These are phyloP conservation scores for Strigomonas oncopelti DNA, from an alignment of 208 protist genomes.

Conservation along the genomic window DNA sequence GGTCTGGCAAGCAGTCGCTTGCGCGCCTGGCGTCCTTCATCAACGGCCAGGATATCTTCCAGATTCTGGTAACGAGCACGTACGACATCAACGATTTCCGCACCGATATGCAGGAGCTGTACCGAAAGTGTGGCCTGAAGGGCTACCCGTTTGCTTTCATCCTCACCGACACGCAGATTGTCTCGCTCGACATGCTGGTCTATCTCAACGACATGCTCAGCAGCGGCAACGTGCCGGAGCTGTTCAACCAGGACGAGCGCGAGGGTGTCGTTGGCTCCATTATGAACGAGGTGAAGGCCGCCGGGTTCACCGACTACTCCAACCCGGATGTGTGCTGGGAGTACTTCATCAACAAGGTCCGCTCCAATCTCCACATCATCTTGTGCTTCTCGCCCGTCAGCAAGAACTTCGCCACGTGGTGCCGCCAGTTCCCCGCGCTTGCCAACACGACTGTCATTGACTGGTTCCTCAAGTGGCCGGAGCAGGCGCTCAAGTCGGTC, in stretches of 20 bases:
- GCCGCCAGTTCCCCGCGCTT: slow-evolving; percentile 98
- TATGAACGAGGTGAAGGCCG: slow-evolving; percentile 90
- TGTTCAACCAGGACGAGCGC: slow-evolving; percentile 93
- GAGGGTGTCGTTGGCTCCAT: slow-evolving; percentile 88
- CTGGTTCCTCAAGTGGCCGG: slow-evolving; percentile 98
- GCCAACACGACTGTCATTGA: slow-evolving; percentile 98
- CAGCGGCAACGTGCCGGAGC: slow-evolving; percentile 95
- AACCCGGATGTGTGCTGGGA: slow-evolving; percentile 93
- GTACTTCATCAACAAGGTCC: slow-evolving; percentile 96
- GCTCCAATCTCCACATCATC: slow-evolving; percentile 95
- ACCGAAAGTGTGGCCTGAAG: slow-evolving; percentile 93
- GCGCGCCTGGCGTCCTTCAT: slow-evolving; percentile 96
- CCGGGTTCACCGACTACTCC: slow-evolving; percentile 86
- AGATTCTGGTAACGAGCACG: slow-evolving; percentile 96
- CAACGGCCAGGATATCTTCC: slow-evolving; percentile 96
- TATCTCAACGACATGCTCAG: slow-evolving; percentile 98
- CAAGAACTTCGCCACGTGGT: slow-evolving; percentile 96
- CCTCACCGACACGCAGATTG: slow-evolving; percentile 97
- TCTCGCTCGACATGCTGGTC: slow-evolving; percentile 95
- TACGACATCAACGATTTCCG: slow-evolving; percentile 97
- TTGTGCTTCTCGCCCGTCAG: slow-evolving; percentile 98
- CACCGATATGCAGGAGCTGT: slow-evolving; percentile 95
- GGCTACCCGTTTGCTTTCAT: slow-evolving; percentile 94
- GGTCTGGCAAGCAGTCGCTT: slow-evolving; percentile 93
- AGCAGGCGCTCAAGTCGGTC: slow-evolving; percentile 96